Percentiles rank a stretch among this genome's conserved stretches.
These are phyloP conservation scores for Fusarium piperis DNA, from an alignment of 2,329 filamentous ascomycete genomes.

Conservation along the genomic window DNA sequence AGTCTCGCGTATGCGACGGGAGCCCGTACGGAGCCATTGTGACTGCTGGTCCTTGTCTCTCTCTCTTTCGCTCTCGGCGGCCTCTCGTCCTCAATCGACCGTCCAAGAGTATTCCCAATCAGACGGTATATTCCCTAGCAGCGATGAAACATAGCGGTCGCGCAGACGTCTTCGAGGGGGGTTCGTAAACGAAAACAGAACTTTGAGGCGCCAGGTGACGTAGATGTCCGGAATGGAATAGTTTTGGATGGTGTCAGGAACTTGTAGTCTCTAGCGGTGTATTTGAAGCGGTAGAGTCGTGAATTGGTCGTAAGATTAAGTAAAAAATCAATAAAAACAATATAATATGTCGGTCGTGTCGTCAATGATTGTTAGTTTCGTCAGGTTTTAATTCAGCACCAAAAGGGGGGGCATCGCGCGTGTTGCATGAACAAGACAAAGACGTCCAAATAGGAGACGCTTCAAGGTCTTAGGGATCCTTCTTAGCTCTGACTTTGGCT, in stretches of 20 bases:
- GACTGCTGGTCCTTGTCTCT: slow-evolving; percentile 40
- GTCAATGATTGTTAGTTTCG: slow-evolving; percentile 15
- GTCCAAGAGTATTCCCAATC: slow-evolving; percentile 25
- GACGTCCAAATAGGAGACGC: slow-evolving; percentile 32
- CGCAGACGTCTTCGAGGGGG: slow-evolving; percentile 1
- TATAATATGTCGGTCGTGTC: slow-evolving; percentile 11
- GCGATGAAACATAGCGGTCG: slow-evolving; percentile 41
- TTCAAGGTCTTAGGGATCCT: slow-evolving; percentile 3
- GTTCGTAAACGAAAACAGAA: slow-evolving; percentile 9
- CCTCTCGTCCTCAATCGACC: slow-evolving; percentile 13
- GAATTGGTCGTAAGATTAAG: slow-evolving; percentile 28
- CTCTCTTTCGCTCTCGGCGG: background rate
- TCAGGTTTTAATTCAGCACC: slow-evolving; percentile 28
- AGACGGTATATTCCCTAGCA: slow-evolving; percentile 28
- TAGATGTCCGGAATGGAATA: background rate
- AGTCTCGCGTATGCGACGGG: slow-evolving; percentile 76
- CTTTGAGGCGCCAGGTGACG: slow-evolving; percentile 25
- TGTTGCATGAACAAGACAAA: slow-evolving; percentile 16
- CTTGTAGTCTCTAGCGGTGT: background rate
- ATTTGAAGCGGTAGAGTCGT: slow-evolving; percentile 13
- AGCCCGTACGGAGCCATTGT: slow-evolving; percentile 55
- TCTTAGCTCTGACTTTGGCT: background rate
- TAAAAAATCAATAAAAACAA: slow-evolving; percentile 12
- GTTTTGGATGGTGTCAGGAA: background rate
- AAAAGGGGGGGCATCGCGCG: slow-evolving; percentile 25